These are phyloP conservation scores for Rhizopogon sp. DNA, from an alignment of 768 basidiomycete genomes.

Conservation along the genomic window DNA sequence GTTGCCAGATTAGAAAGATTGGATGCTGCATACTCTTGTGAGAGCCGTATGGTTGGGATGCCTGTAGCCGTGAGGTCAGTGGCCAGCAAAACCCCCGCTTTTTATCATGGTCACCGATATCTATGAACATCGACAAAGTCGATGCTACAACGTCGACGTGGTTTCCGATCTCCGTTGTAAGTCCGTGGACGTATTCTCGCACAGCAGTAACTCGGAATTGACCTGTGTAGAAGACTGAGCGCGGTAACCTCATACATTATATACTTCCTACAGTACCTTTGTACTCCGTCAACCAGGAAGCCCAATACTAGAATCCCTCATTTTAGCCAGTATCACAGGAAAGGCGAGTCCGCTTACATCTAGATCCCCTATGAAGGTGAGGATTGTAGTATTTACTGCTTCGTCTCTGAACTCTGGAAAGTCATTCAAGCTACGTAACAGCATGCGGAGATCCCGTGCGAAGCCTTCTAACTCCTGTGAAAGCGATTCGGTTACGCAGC, in stretches of 20 bases:
- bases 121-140: constrained; percentile 35
- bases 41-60: constrained; percentile 38
- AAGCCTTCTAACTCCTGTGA: constrained; percentile 34
- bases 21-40: constrained; percentile 34
- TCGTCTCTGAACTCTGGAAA: constrained; percentile 43
- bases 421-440: constrained; percentile 38
- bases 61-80: constrained; percentile 17
- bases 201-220: constrained; percentile 40
- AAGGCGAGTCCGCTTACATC: constrained; percentile 20
- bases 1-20: constrained; percentile 40
- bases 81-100: background rate
- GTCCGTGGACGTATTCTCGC: constrained; percentile 38
- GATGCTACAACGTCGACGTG: constrained; percentile 37
- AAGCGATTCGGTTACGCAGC: constrained; percentile 35
- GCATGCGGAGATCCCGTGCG: constrained; percentile 35
- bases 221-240: constrained; percentile 16
- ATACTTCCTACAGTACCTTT: constrained; percentile 19
- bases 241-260: background rate
- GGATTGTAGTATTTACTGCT: constrained; percentile 33
- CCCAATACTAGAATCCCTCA: constrained; percentile 32
- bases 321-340: background rate
- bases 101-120: constrained; percentile 32
- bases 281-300: constrained; percentile 36
- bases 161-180: constrained; percentile 34
- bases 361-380: constrained; percentile 35